Evolutionary conservation across 2,329 filamentous ascomycete genomes (phyloP), one percentile per base, ranked within the genome.

Genomic region (Trichoderma koningii): DNA sequence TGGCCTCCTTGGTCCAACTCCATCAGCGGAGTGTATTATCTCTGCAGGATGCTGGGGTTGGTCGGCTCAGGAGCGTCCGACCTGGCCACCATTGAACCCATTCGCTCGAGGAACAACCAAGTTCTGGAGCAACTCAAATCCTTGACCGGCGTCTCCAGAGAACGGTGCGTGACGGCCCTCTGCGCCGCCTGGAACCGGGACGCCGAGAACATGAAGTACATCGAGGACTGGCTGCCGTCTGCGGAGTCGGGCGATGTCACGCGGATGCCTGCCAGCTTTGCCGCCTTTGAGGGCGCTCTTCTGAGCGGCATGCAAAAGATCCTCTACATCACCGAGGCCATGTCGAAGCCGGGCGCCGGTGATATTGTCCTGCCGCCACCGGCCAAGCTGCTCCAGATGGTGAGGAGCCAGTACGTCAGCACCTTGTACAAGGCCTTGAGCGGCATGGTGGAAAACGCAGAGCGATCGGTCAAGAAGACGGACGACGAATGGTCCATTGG

Each of bases 371-470:
- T 90, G 26, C 89, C 94, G 19, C 96, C 95, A 5, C 89, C 92
- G 42, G 83, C 89, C 7, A 99, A 98, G 76, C 80, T 97, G 50
- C 81, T 98, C 50, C 91, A 96, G 75, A 92, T 93, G 86, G 92
- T 98, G 17, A 87, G 93, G 69, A 90, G 88, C 69, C 92, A 96
- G 73, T 99, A 99, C 73, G 93, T 97, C 17, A 93, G 90, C 7
- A 97, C 93, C 65, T 80, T 99, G 50, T 98, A 98, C 78, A 96
- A 96, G 76, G 92, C 92, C 7, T 80, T 99, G 44, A 96, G 92
- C 71, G 95, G 94, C 23, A 94, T 99, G 87, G 93, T 99, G 1
- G 95, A 98, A 77, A 98, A 97, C 76, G 94, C 95, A 3, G 93
- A 98, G 77, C 87, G 87, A 65, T 85, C 88, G 3, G 76, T 87